Base-by-base conservation (phyloP, 1,284 basidiomycete genomes). In the Rhizopogon hawkerae region DNA sequence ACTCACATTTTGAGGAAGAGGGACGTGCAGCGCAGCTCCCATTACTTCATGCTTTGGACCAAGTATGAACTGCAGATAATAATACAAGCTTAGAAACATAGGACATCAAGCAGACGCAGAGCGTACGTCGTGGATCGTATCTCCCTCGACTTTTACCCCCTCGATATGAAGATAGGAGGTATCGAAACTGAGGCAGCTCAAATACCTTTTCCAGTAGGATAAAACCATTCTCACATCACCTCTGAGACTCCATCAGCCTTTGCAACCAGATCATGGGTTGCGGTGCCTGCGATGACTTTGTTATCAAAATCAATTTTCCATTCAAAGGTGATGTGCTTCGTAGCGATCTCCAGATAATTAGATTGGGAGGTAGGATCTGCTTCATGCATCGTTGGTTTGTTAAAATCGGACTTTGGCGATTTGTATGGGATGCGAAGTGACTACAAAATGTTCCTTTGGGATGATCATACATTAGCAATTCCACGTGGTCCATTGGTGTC, bases 301-400 rank as follows among this genome's bases (percentile, higher is more conserved):
- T 70, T 64, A 1, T 77, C 65, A 70, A 92, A 98, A 69, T 97
- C 85, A 57, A 98, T 73, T 1, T 65, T 69, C 94, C 94, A 98
- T 53, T 89, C 79, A 50, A 98, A 80, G 38, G 77, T 66, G 34
- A 92, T 71, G 63, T 92, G 80, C 39, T 76, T 72, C 1, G 87
- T 83, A 1, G 71, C 68, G 58, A 92, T 76, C 38, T 87, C 70
- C 3, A 70, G 63, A 68, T 89, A 92, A 71, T 95, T 95, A 33
- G 89, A 79, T 60, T 91, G 84, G 0, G 86, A 85, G 0, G 86
- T 81, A 1, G 82, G 83, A 64, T 65, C 61, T 13, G 24, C 1
- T 13, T 64, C 36, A 26, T 38, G 11, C 21, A 13, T 47, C 2
- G 29, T 10, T 31, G 29, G 9, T 8, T 24, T 36, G 10, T 14